Conservation (phyloP, 2,329 filamentous ascomycete genomes). For the Madurella mycetomatis region DNA sequence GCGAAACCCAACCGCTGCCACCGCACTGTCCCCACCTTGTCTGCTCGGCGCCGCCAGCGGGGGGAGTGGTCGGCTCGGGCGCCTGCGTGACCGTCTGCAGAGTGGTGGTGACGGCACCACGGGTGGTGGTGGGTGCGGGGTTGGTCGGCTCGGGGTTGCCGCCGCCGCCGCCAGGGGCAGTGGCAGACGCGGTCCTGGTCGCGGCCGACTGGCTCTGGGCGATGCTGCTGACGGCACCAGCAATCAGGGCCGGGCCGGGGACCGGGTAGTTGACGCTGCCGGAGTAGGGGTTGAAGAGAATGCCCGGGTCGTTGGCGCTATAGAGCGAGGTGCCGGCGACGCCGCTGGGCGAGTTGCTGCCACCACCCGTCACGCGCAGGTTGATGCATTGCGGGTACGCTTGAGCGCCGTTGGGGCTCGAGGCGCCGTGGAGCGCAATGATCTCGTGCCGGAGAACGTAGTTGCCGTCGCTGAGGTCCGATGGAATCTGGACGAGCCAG, state of each 20-base stretch:
- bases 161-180: constrained; percentile 15
- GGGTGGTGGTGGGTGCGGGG: constrained; percentile 6
- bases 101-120: constrained; percentile 8
- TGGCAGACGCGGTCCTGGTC: constrained; percentile 21
- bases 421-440: constrained; percentile 41
- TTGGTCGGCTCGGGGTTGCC: constrained; percentile 3
- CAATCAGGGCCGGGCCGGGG: constrained; percentile 27
- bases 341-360: constrained; percentile 27
- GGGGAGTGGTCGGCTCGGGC: constrained; percentile 7
- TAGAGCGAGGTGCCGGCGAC: constrained; percentile 27
- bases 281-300: constrained; percentile 27
- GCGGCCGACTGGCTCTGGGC: constrained; percentile 19
- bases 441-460: constrained; percentile 48
- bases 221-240: constrained; percentile 19
- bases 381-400: constrained; percentile 47
- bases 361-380: constrained; percentile 38
- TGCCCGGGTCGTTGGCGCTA: constrained; percentile 22
- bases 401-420: constrained; percentile 41
- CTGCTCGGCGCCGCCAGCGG: constrained; percentile 10
- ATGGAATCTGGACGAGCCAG: constrained; percentile 42
- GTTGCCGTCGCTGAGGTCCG: constrained; percentile 31
- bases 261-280: constrained; percentile 23
- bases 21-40: constrained; percentile 26
- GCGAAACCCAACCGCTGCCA: constrained; percentile 22
- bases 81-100: constrained; percentile 6